Percentiles rank a stretch among this genome's conserved stretches.
These are phyloP conservation scores for Fusarium sambucinum DNA, from an alignment of 2,329 filamentous ascomycete species.

Conservation along the genomic window DNA sequence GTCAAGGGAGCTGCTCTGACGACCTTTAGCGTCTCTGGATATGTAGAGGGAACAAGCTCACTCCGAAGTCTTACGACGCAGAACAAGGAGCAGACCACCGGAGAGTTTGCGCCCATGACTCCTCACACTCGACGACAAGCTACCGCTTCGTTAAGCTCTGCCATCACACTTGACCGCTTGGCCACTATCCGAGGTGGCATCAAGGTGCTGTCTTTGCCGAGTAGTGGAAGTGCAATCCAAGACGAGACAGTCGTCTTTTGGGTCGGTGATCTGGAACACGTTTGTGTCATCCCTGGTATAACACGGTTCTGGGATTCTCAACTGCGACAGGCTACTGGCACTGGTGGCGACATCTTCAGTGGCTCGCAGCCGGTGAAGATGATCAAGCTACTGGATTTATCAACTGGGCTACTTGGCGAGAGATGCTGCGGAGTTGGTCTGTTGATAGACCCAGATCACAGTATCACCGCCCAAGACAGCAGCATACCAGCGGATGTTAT, in stretches of 20 bases:
- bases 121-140: slow-evolving; percentile 70
- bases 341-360: slow-evolving; percentile 67
- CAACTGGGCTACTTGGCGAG: slow-evolving; percentile 67
- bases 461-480: slow-evolving; percentile 46
- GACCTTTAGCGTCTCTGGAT: slow-evolving; percentile 68
- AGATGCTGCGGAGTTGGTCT: slow-evolving; percentile 65
- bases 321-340: slow-evolving; percentile 63
- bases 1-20: slow-evolving; percentile 70
- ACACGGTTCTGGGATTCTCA: slow-evolving; percentile 71
- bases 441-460: slow-evolving; percentile 54
- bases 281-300: slow-evolving; percentile 67
- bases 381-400: slow-evolving; percentile 66
- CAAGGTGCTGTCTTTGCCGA: slow-evolving; percentile 61
- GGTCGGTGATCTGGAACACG: slow-evolving; percentile 68
- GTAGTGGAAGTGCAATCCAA: slow-evolving; percentile 57
- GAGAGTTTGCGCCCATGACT: slow-evolving; percentile 73
- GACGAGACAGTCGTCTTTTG: slow-evolving; percentile 69
- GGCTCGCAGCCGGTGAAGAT: slow-evolving; percentile 67
- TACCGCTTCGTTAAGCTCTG: slow-evolving; percentile 58
- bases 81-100: slow-evolving; percentile 54
- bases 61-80: slow-evolving; percentile 58
- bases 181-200: slow-evolving; percentile 66
- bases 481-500: slow-evolving; percentile 66
- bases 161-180: slow-evolving; percentile 63
- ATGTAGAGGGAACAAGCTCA: slow-evolving; percentile 70